A percentile compares a stretch with the other conserved stretches of the same genome.
Conservation (phyloP, 805 yeast genomes). For the Ogataea siamensis region DNA sequence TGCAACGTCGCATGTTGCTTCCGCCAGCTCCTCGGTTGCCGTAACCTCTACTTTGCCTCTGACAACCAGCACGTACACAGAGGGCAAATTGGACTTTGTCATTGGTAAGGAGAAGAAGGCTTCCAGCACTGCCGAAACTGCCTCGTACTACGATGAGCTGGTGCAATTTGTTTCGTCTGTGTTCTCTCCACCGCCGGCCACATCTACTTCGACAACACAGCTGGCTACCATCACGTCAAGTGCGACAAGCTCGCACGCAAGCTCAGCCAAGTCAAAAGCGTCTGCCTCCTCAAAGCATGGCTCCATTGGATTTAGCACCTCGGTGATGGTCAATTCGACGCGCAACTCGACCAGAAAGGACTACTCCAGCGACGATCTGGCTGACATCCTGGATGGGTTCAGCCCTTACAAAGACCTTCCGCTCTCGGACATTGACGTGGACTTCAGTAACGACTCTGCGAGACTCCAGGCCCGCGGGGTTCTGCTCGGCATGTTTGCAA, state of each 20-base stretch:
- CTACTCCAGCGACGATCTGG: conserved; percentile 2
- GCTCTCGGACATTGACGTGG: conserved; percentile 19
- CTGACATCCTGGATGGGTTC: conserved; percentile 13
- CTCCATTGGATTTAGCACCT: neutral
- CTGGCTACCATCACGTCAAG: neutral
- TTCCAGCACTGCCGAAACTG: conserved; percentile 1
- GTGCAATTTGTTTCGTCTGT: conserved; percentile 19
- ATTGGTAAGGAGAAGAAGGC: conserved; percentile 11
- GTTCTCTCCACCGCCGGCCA: conserved; percentile 10
- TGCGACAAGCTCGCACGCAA: no score
- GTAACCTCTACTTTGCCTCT: conserved; percentile 1
- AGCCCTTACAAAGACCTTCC: conserved; percentile 27
- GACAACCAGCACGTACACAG: neutral
- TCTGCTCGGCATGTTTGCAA: conserved; percentile 14
- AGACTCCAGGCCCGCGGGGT: conserved; percentile 13
- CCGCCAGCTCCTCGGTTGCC: no score
- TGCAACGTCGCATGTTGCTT: neutral
- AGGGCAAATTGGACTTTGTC: conserved; percentile 11
- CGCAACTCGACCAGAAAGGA: conserved; percentile 11
- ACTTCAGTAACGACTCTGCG: conserved; percentile 21
- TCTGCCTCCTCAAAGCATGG: neutral
- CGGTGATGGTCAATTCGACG: neutral
- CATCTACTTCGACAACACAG: neutral
- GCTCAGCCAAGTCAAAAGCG: neutral
- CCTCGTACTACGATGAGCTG: conserved; percentile 14